Conservation (phyloP, 768 basidiomycete species). For the Phlegmacium glaucopus region DNA sequence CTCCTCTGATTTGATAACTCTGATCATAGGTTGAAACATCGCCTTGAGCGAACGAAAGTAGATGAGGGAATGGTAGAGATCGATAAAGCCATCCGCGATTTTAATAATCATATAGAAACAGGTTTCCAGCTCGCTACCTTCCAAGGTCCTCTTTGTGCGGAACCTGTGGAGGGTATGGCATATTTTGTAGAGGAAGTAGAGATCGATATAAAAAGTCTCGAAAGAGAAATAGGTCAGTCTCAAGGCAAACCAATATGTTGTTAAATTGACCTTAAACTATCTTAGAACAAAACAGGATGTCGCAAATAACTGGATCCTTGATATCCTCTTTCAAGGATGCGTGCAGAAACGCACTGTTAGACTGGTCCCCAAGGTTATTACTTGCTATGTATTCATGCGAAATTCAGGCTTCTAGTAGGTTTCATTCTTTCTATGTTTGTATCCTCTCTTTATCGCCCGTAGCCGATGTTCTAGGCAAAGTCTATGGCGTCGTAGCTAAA, state of each 20-base stretch:
- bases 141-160: constrained; percentile 92
- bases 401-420: constrained; percentile 94
- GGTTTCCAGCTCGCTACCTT: constrained; percentile 95
- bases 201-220: constrained; percentile 55
- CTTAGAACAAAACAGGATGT: constrained; percentile 72
- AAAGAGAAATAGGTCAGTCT: constrained; percentile 61
- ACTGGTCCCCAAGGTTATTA: constrained; percentile 97
- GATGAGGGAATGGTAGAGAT: constrained; percentile 27
- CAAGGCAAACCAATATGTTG: not conserved
- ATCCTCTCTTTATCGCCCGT: constrained; percentile 10
- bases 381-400: constrained; percentile 99
- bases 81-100: constrained; percentile 44
- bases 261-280: not conserved
- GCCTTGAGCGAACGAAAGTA: constrained; percentile 39
- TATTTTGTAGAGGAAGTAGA: constrained; percentile 83
- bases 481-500: constrained; percentile 92
- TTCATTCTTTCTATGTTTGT: constrained; percentile 3
- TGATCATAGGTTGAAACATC: constrained; percentile 45
- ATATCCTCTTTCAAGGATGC: constrained; percentile 88
- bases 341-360: constrained; percentile 84
- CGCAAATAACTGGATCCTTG: constrained; percentile 86
- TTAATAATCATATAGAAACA: constrained; percentile 82
- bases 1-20: constrained; percentile 7
- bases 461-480: constrained; percentile 98
- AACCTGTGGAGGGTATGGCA: constrained; percentile 91